Conservation (phyloP, 371 early-diverging fungal genomes). For the Mucor racemosus region DNA sequence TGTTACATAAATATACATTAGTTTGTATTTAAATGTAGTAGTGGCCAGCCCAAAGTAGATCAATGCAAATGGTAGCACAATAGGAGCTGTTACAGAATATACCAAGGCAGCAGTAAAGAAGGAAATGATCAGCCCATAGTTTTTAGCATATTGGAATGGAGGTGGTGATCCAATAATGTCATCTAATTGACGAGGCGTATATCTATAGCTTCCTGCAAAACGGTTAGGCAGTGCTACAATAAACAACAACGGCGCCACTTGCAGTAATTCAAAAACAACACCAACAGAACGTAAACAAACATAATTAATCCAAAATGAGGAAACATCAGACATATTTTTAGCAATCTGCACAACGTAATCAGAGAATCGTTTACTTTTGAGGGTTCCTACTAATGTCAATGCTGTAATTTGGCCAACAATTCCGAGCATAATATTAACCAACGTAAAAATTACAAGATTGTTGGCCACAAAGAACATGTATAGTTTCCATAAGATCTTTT, state of each 20-base stretch:
- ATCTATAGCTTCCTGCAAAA: not conserved
- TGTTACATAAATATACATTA: slow-evolving; percentile 65
- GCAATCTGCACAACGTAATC: slow-evolving; percentile 40
- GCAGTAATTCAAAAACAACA: slow-evolving; percentile 59
- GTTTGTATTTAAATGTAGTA: slow-evolving; percentile 71
- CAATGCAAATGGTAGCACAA: slow-evolving; percentile 70
- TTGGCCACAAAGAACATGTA: slow-evolving; percentile 74
- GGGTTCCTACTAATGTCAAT: slow-evolving; percentile 23
- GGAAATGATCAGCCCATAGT: slow-evolving; percentile 67
- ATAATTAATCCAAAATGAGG: slow-evolving; percentile 75
- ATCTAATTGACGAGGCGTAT: slow-evolving; percentile 5
- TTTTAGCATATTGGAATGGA: slow-evolving; percentile 26
- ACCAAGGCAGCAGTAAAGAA: slow-evolving; percentile 73
- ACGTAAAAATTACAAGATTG: slow-evolving; percentile 65
- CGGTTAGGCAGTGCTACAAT: not conserved
- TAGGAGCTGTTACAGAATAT: slow-evolving; percentile 77
- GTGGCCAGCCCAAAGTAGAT: slow-evolving; percentile 68
- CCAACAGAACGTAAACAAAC: slow-evolving; percentile 62
- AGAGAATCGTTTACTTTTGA: slow-evolving; percentile 15
- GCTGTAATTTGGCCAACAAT: slow-evolving; percentile 51
- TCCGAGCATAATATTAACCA: slow-evolving; percentile 55
- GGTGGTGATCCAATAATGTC: slow-evolving; percentile 61
- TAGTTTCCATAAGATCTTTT: slow-evolving; percentile 66
- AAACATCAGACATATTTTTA: slow-evolving; percentile 47
- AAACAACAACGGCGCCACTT: slow-evolving; percentile 48